These are phyloP conservation scores for Colletotrichum graminicola DNA, from an alignment of 2,329 filamentous ascomycete genomes.

Conservation along the genomic window DNA sequence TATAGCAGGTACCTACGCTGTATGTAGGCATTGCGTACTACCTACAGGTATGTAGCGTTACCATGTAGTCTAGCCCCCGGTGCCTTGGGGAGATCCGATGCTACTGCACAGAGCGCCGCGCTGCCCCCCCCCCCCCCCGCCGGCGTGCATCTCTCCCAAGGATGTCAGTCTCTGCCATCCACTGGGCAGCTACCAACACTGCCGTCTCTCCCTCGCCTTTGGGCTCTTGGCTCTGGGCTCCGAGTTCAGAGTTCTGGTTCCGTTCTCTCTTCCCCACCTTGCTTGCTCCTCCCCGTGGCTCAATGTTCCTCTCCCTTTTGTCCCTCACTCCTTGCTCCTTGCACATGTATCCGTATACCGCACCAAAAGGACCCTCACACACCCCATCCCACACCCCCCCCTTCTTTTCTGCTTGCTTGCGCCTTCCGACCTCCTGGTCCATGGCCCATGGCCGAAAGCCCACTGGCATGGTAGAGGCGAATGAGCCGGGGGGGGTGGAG, in stretches of 20 bases:
- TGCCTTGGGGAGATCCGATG: constrained; percentile 37
- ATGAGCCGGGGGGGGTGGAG: not conserved
- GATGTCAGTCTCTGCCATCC: constrained; percentile 20
- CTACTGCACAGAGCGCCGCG: constrained; percentile 20
- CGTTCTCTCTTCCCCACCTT: constrained; percentile 3
- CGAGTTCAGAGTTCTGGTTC: constrained; percentile 1
- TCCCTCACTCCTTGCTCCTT: not conserved
- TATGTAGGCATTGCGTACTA: not conserved
- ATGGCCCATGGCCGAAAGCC: constrained; percentile 13
- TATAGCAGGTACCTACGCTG: constrained; percentile 3
- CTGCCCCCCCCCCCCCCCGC: constrained; percentile 38
- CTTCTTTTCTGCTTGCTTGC: constrained; percentile 10
- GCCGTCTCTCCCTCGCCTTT: not conserved
- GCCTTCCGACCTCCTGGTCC: constrained; percentile 20
- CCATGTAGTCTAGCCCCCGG: not conserved
- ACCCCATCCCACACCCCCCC: constrained; percentile 12
- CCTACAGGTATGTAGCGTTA: not conserved
- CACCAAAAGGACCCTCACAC: constrained; percentile 9
- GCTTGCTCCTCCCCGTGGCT: not conserved
- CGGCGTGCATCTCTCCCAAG: constrained; percentile 28
- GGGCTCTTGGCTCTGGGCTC: not conserved
- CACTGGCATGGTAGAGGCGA: constrained; percentile 18
- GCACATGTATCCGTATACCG: not conserved
- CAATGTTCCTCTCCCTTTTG: not conserved
- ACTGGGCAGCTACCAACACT: constrained; percentile 2